Evolutionary conservation across 495 filamentous ascomycete genomes (phyloP).

Genomic region (Clavariopsis aquatica): DNA sequence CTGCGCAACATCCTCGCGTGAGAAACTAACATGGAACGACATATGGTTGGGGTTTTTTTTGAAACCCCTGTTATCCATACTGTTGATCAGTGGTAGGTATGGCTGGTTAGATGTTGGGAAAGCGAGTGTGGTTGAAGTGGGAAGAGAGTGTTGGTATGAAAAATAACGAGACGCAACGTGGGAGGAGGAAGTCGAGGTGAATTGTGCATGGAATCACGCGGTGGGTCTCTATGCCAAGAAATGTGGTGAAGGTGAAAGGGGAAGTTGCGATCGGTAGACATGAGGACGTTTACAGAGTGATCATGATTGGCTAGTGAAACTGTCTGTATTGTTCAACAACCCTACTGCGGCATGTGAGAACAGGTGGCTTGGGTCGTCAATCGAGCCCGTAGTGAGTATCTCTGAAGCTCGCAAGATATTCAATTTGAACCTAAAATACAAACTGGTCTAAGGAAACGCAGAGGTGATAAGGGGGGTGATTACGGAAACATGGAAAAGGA

Average conservation of each 20-base stretch:
- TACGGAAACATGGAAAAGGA: slow-evolving; percentile 10
- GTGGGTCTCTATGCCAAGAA: neutral
- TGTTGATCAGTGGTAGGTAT: neutral
- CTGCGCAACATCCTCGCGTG: slow-evolving; percentile 1
- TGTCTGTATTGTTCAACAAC: neutral
- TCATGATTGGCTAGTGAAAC: no score
- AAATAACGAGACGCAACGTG: neutral
- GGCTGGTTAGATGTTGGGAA: neutral
- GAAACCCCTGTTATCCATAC: neutral
- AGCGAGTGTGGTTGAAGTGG: neutral
- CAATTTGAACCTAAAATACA: slow-evolving; percentile 27
- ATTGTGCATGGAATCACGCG: neutral
- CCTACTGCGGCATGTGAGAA: neutral
- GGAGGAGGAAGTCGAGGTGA: no score
- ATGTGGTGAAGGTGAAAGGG: neutral
- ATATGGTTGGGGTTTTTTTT: neutral
- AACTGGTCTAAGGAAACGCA: neutral
- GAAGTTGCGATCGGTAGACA: neutral
- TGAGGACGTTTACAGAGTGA: no score
- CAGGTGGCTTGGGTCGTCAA: neutral
- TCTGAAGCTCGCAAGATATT: slow-evolving; percentile 7
- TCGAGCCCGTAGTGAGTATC: neutral
- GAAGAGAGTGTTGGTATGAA: neutral
- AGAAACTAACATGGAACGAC: slow-evolving; percentile 17
- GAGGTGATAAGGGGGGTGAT: slow-evolving; percentile 9